Evolutionary conservation across 148 eudicot genomes (phyloP), one percentile per base, ranked within the genome.

Genomic region (Rhododendron molle): DNA sequence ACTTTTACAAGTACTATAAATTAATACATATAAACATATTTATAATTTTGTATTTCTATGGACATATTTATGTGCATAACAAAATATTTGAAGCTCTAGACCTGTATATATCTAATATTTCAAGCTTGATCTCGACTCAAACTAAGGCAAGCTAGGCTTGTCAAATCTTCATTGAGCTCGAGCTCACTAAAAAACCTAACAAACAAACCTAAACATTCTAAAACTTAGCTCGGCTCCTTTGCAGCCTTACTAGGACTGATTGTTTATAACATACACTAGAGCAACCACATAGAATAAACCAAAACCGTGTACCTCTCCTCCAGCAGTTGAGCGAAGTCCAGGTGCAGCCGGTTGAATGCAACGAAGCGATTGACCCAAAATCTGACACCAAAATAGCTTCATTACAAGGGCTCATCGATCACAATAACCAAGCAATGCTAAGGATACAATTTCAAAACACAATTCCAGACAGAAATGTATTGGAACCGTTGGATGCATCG

Each of bases 271-370:
- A n/a, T 20, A 3, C 26, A 3, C 18, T 16, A 18, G 62, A 4
- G 21, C 12, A 18, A n/a, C 47, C 47, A 78, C 7, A 58, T 26
- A 84, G 21, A 76, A 56, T 21, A 78, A 76, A n/a, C 52, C n/a
- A 65, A 60, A 13, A 76, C 60, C 4, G 20, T 7, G 12, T 86
- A 90, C 92, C 92, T 88, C 88, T 71, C 82, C 85, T 49, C 83
- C 34, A 8, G 83, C 47, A 62, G 86, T 80, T 20, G 89, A 85
- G 69, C 46, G 80, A 46, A 62, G 52, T 74, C 90, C 81, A 21
- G 86, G 86, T 14, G 52, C 88, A 18, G 76, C 85, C 7, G 89
- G 78, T 21, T 86, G 85, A 49, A 69, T 30, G 36, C 58, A 38
- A 85, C 76, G 82, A 21, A 89, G 44, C 11, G 88, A 85, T 83